Evolutionary conservation across 345 rosid species (phyloP), one percentile per base, ranked within the genome.

Genomic region (Brassica nigra): DNA sequence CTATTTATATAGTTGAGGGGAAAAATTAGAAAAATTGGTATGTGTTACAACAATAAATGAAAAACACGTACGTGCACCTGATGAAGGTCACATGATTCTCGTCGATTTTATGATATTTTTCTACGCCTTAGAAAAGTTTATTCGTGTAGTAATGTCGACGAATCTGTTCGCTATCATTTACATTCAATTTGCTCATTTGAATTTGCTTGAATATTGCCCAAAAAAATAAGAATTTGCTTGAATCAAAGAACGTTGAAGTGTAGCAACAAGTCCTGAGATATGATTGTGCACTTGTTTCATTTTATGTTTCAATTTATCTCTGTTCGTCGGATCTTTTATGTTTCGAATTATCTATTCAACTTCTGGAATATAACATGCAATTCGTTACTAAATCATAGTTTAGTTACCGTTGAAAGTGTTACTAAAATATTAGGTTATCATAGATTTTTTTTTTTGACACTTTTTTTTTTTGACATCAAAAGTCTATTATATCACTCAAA

Each of bases 41-140:
- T 37, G 7, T 66, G 59, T 12, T 47, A 1, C 4, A 63, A 67
- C 11, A 79, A 71, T 86, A 73, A 90, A 89, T 85, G 87, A 28
- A 75, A 84, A 29, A 12, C 18, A 29, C 34, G 66, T 62, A 36
- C 49, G 54, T 79, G 81, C 86, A 81, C 71, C 87, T 80, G 88
- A 83, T 72, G 52, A 63, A 81, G 68, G 70, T 91, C 98, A 90
- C 94, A 87, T 91, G 98, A 91, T 90, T 82, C 94, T 67, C 82
- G 91, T 74, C 89, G 6, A 73, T 44, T 76, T 78, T 81, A 75
- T 85, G 8, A 62, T 49, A 61, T 39, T 29, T 58, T 66, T 66
- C 2, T 12, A 59, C 9, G 27, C 29, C 11, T 58, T 29, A 11
- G 5, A 34, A 33, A 66, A 33, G 16, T 59, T 59, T 58, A 73